Base-by-base conservation (phyloP, 78 protist species). In the Ministeria vibrans region DNA sequence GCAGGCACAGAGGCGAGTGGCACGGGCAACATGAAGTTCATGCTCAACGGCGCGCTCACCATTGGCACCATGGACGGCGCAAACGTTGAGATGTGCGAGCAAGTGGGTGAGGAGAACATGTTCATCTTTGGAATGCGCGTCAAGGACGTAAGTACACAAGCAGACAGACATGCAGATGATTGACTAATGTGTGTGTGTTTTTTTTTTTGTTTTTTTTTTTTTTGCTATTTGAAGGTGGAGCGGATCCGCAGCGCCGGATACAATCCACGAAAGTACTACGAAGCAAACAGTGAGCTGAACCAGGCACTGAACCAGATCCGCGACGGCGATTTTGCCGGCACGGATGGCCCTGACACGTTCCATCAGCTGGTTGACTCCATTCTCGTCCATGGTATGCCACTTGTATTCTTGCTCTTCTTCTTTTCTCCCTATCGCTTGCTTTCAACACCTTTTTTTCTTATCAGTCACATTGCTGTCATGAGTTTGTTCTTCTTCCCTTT, bases 1-100 rank as follows among this genome's bases (percentile, higher is more conserved):
- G 97, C 98, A 36, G 96, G 97, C 23, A 92, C 92, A 3, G 98
- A 95, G 82, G 98, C 97, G 3, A 90, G 94, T 18, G 99, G 99
- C 25, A 96, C 99, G 20, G 77, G 92, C 53, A 91, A 91, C 88
- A 94, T 94, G 96, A 96, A 96, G 88, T 92, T 92, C 81, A 27
- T 75, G 64, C 78, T 88, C 84, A 96, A 96, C 90, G 99, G 99
- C 32, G 91, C 88, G 39, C 38, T 94, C 51, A 85, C 95, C 46
- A 69, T 94, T n/a, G 97, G 97, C 61, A 96, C 99, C 36, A 28
- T 86, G 42, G 99, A 96, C 63, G 99, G 99, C 27, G 97, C 97
- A 72, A 93, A 91, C 76, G 84, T 96, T n/a, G 99, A 96, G 81
- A 91, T 94, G 75, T 30, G 69, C 80, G 89, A 91, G 59, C 92